These are phyloP conservation scores for Metschnikowia lachancei DNA, from an alignment of 805 yeast genomes.

Conservation along the genomic window DNA sequence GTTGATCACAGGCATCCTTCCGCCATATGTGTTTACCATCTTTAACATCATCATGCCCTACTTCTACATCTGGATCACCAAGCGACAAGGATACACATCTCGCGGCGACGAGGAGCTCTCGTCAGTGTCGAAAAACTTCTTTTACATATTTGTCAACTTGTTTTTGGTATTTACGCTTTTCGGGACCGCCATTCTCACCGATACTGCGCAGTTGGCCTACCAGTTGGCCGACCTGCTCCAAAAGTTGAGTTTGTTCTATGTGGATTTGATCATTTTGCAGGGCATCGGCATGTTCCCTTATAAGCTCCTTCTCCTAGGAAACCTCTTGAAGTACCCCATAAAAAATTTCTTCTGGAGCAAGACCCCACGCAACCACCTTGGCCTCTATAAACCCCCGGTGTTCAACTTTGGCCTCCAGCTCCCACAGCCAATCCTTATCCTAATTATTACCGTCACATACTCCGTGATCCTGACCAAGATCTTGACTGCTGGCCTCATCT, in stretches of 20 bases:
- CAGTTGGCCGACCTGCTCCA: slow-evolving; percentile 80
- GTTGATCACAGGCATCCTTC: slow-evolving; percentile 82
- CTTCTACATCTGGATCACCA: slow-evolving; percentile 77
- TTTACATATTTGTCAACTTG: slow-evolving; percentile 89
- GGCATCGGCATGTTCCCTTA: slow-evolving; percentile 90
- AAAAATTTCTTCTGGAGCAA: slow-evolving; percentile 57
- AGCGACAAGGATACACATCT: slow-evolving; percentile 84
- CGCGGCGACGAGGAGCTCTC: slow-evolving; percentile 91
- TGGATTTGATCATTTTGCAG: slow-evolving; percentile 76
- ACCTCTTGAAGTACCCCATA: slow-evolving; percentile 65
- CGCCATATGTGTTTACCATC: slow-evolving; percentile 86
- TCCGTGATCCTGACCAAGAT: slow-evolving; percentile 89
- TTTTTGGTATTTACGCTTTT: slow-evolving; percentile 92
- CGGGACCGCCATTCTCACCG: slow-evolving; percentile 86
- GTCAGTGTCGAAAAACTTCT: slow-evolving; percentile 87
- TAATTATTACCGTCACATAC: slow-evolving; percentile 81
- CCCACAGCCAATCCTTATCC: slow-evolving; percentile 86
- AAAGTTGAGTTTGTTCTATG: slow-evolving; percentile 82
- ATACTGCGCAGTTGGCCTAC: slow-evolving; percentile 84
- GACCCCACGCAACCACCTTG: slow-evolving; percentile 79
- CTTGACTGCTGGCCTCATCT: slow-evolving; percentile 75
- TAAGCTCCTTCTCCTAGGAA: slow-evolving; percentile 77
- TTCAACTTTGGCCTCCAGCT: slow-evolving; percentile 88
- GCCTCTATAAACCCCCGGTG: slow-evolving; percentile 80
- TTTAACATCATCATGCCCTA: slow-evolving; percentile 83